Evolutionary conservation across 1,139 yeast genomes (phyloP).

Genomic region (Lodderomyces jiufengensis): DNA sequence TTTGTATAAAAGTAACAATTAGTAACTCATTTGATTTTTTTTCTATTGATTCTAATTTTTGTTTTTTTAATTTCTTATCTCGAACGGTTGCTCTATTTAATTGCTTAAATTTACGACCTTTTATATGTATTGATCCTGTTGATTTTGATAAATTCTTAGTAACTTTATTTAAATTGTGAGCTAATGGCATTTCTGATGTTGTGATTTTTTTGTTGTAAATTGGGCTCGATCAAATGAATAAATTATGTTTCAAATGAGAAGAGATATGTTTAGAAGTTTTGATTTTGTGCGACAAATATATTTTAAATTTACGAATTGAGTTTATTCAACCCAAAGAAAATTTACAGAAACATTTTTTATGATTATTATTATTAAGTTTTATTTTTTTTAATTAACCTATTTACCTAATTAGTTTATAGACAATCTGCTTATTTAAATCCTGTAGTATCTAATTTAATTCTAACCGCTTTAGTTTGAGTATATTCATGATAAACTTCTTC

Average conservation of each 20-base stretch:
- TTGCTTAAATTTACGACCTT: slow-evolving; percentile 84
- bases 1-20: slow-evolving; percentile 63
- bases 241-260: too few relatives aligned
- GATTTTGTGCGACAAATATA: too few relatives aligned
- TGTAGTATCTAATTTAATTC: slow-evolving; percentile 29
- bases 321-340: too few relatives aligned
- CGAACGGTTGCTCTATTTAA: slow-evolving; percentile 82
- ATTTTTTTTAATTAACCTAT: too few relatives aligned
- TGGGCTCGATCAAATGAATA: too few relatives aligned
- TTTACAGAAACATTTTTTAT: too few relatives aligned
- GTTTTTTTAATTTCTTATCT: slow-evolving; percentile 62
- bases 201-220: too few relatives aligned
- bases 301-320: too few relatives aligned
- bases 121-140: slow-evolving; percentile 71
- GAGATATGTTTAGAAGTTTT: too few relatives aligned
- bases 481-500: slow-evolving; percentile 78
- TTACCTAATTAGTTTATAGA: too few relatives aligned
- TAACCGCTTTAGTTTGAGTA: slow-evolving; percentile 77
- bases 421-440: too few relatives aligned
- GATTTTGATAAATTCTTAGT: slow-evolving; percentile 58
- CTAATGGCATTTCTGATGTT: slow-evolving; percentile 59
- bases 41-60: slow-evolving; percentile 53
- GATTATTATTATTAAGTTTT: too few relatives aligned
- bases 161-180: slow-evolving; percentile 70
- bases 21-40: slow-evolving; percentile 57